Evolutionary conservation across 139 green algal species (phyloP), one percentile per base, ranked within the genome.

Genomic region (Nannochloris sp.): DNA sequence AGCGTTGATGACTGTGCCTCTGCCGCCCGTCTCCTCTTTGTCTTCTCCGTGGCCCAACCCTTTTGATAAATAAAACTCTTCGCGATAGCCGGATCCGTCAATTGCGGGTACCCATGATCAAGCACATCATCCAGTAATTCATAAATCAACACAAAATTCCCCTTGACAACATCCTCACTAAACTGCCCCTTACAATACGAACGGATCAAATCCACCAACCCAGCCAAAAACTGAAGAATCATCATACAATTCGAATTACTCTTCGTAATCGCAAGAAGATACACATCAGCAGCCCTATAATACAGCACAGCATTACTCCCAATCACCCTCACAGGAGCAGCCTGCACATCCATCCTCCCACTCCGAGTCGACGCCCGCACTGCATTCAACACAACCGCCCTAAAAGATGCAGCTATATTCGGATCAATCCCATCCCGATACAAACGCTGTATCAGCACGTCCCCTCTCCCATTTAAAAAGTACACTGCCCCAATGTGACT

Each of bases 121-220:
- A 94, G 46, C 18, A 76, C 76, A 62, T 92, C 85, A 75, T 97
- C 90, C 27, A 97, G 78, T 61, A 97, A 75, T 78, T 97, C 90
- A 69, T 96, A 97, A 57, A 97, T 95, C 9, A 97, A 78, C n/a
- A 96, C 83, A 78, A 96, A 96, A 74, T 97, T 96, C 68, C 81
- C 82, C 48, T 84, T 77, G 24, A 96, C 81, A 48, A 75, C 77
- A 12, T 83, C 76, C 69, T 97, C 90, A 34, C 78, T 86, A 43
- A 96, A 86, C 7, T 90, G 75, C 12, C 85, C 88, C 14, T 83
- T 76, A 73, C 96, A 98, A 77, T 97, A 97, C 4, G 78, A 78
- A 54, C 81, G 82, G 66, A 94, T 88, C 12, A 94, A 64, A 14
- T 80, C 75, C 14, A 92, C 88, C 21, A 93, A 50, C 82, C 83